A percentile compares a stretch with the other conserved stretches of the same genome.
These are phyloP conservation scores for Boletus rufocinnamomeus DNA, from an alignment of 768 basidiomycete genomes.

Conservation along the genomic window DNA sequence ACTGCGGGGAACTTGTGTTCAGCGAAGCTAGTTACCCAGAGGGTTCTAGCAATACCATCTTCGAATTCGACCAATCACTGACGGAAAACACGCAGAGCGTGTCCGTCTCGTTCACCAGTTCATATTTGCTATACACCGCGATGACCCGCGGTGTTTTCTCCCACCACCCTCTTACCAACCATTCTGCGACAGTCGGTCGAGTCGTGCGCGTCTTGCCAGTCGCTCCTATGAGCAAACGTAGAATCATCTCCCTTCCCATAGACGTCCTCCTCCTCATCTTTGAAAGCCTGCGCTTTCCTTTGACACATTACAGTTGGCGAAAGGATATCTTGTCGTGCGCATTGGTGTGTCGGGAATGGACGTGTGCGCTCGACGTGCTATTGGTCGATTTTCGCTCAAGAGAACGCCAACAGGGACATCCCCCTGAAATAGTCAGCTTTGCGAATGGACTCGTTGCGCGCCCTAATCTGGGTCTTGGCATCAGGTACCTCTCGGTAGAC, in stretches of 20 bases:
- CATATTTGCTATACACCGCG: not conserved
- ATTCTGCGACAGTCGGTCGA: slow-evolving; percentile 3
- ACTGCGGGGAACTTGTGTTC: slow-evolving; percentile 9
- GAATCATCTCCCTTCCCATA: slow-evolving; percentile 3
- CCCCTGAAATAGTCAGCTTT: slow-evolving; percentile 11
- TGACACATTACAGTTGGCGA: slow-evolving; percentile 1
- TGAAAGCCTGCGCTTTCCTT: slow-evolving; percentile 1
- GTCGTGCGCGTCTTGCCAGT: slow-evolving; percentile 4
- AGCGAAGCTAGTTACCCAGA: not conserved
- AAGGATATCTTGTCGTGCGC: slow-evolving; percentile 9
- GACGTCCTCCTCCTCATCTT: slow-evolving; percentile 14
- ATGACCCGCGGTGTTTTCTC: slow-evolving; percentile 2
- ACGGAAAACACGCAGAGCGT: slow-evolving; percentile 15
- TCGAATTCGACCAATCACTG: slow-evolving; percentile 11
- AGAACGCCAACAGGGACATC: not conserved
- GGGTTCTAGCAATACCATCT: not conserved
- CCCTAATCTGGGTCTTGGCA: slow-evolving; percentile 5
- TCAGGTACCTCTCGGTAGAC: slow-evolving; percentile 10
- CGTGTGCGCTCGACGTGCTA: slow-evolving; percentile 13
- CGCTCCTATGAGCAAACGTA: not conserved
- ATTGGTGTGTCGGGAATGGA: slow-evolving; percentile 14
- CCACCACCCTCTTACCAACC: not conserved
- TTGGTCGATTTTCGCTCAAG: slow-evolving; percentile 11
- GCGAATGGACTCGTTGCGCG: not conserved
- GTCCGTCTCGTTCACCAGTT: slow-evolving; percentile 15